Evolutionary conservation across 1,284 basidiomycete genomes (phyloP), one percentile per base, ranked within the genome.

Genomic region (Puccinia horiana): DNA sequence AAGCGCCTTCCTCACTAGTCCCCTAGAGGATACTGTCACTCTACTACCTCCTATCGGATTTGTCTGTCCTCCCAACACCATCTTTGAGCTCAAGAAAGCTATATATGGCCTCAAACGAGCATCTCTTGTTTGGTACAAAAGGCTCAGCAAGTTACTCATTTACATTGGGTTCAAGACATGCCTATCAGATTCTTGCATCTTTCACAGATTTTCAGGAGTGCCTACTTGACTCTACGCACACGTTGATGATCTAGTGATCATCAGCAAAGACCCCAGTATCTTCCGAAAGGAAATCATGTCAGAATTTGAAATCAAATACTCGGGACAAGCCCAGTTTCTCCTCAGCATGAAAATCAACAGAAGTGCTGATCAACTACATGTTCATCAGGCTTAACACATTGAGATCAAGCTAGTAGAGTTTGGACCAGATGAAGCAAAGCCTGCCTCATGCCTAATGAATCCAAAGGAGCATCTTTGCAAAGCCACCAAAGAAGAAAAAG

Each of bases 1-100:
- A 35, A 76, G 56, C 12, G 82, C 83, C 18, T 83, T 83, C 70
- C 65, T 83, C 32, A 78, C 74, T 40, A 73, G 63, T 35, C 72
- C 49, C 14, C 63, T 82, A 29, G 56, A 70, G 47, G 76, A 83
- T 16, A 56, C 9, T 1, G 35, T 74, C 14, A 29, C 32, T 1
- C 2, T 76, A 0, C 2, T 29, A 2, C 40, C 56, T 26, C 73
- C 73, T 18, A 29, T 14, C 2, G 73, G 73, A 2, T 26, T 14
- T 12, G 18, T 6, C 1, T 42, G 69, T 16, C 8, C 26, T 23
- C 29, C 40, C 18, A 44, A 44, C 29, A n/a, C 35, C 16, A 32
- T 73, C 29, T 18, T 73, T 29, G 32, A 52, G 5, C 73, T 76
- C 9, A 52, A 76, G 32, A 56, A 58, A 40, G 49, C 73, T 12